Evolutionary conservation across 2,329 filamentous ascomycete species (phyloP), one percentile per base, ranked within the genome.

Genomic region (Sporothrix variecibatus): DNA sequence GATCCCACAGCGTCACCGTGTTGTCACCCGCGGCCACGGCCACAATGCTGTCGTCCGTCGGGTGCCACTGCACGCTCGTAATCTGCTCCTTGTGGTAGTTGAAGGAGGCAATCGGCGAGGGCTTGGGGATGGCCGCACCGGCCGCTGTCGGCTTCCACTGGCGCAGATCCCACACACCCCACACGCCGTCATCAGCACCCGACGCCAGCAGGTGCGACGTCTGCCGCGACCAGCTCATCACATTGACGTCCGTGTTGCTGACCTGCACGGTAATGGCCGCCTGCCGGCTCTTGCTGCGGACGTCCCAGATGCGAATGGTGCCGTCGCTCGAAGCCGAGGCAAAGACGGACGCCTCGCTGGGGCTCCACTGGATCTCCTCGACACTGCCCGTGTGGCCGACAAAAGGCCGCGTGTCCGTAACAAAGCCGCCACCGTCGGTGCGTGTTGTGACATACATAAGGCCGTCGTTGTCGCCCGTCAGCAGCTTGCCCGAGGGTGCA

Each of bases 281-380:
- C 81, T 92, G 93, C 76, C 93, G 91, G 77, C 92, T 94, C 87
- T 98, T 98, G 82, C 93, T 95, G 71, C 96, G 91, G 26, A 96
- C 90, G 80, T 99, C 96, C 95, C 96, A 99, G 75, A 99, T 91
- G 82, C 96, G 95, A 76, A 99, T 92, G 11, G 94, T 97, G 79
- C 96, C 95, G 83, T 99, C 96, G 81, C 92, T 94, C 73, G 94
- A 97, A 3, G 94, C 95, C 0, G 95, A 98, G 0, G 96, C 93
- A 80, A 99, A 99, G 38, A 98, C 96, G 75, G 94, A 95, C 76
- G 91, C 91, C 84, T 99, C 96, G 23, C 91, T 93, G 0, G 96
- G 96, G 71, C 94, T 97, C 96, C 96, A 99, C 83, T 98, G 95
- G 34, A 99, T 86, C 81, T 99, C 96, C 85, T 99, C 96, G 20